phyloP scores from a whole-genome alignment of 2,329 filamentous ascomycete genomes.

The Monosporascus sp. region DNA sequence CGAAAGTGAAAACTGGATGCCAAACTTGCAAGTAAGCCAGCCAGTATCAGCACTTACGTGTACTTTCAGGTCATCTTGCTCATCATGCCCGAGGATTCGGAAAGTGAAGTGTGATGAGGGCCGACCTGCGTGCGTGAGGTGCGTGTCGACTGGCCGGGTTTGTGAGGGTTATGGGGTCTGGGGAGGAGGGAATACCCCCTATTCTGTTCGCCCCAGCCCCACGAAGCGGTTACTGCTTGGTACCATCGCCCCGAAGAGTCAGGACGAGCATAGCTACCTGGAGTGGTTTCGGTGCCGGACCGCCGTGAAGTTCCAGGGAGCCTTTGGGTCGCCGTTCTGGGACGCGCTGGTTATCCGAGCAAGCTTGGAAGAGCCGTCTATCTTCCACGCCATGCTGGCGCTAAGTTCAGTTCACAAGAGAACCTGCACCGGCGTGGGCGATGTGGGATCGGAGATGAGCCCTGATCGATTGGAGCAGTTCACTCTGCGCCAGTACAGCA shows the following conservation, averaged over 20 bases:
- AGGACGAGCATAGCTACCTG: slow-evolving; percentile 29
- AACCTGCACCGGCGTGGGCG: slow-evolving; percentile 6
- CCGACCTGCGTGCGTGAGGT: slow-evolving; percentile 20
- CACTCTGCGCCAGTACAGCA: slow-evolving; percentile 30
- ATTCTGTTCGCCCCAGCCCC: slow-evolving; percentile 18
- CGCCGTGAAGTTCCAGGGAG: slow-evolving; percentile 29
- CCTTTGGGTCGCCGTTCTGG: slow-evolving; percentile 35
- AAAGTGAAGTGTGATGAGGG: slow-evolving; percentile 27
- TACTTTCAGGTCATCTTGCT: background rate
- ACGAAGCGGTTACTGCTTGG: slow-evolving; percentile 3
- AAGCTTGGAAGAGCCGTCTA: slow-evolving; percentile 30
- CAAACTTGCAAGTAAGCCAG: slow-evolving; percentile 24
- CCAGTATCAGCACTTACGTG: background rate
- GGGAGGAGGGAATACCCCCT: slow-evolving; percentile 18
- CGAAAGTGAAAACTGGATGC: slow-evolving; percentile 23
- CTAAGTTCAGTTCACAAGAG: slow-evolving; percentile 30
- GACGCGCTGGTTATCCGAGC: slow-evolving; percentile 31
- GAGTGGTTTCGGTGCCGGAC: slow-evolving; percentile 40
- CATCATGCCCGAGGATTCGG: slow-evolving; percentile 12
- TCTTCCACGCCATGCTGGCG: slow-evolving; percentile 35
- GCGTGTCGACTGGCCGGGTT: slow-evolving; percentile 21
- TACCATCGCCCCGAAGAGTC: slow-evolving; percentile 4
- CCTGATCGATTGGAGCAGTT: slow-evolving; percentile 19
- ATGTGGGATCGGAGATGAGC: background rate
- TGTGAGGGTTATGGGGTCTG: slow-evolving; percentile 27